These are phyloP conservation scores for Terfezia claveryi DNA, from an alignment of 495 filamentous ascomycete genomes.

Conservation along the genomic window DNA sequence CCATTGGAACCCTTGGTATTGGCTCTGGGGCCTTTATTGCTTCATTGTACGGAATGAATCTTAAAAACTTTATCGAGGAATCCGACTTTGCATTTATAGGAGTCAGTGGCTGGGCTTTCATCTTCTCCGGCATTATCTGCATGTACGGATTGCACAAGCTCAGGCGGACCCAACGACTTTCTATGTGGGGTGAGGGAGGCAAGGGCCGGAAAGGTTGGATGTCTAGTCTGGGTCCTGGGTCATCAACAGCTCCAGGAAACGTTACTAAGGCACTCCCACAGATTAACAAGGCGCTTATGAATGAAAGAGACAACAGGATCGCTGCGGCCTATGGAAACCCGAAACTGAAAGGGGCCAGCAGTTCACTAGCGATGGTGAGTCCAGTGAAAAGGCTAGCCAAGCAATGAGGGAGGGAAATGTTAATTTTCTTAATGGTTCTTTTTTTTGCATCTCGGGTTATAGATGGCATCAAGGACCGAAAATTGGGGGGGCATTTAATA, in stretches of 20 bases:
- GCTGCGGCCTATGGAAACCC: neutral
- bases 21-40: slow-evolving; percentile 85
- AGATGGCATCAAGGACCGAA: no score
- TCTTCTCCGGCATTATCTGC: slow-evolving; percentile 55
- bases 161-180: slow-evolving; percentile 67
- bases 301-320: neutral
- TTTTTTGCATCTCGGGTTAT: no score
- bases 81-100: slow-evolving; percentile 68
- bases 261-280: neutral
- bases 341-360: neutral
- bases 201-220: slow-evolving; percentile 18
- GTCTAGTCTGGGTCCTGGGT: neutral
- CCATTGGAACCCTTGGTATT: slow-evolving; percentile 76
- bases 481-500: no score
- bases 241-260: no score
- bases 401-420: no score
- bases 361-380: no score
- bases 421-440: no score
- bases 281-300: neutral
- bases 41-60: slow-evolving; percentile 96
- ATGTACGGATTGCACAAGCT: slow-evolving; percentile 61
- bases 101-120: slow-evolving; percentile 45
- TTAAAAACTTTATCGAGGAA: slow-evolving; percentile 97
- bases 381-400: no score
- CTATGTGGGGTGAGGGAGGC: slow-evolving; percentile 39